Conservation (phyloP, 352 stramenopile genomes). For the Thraustotheca clavata region DNA sequence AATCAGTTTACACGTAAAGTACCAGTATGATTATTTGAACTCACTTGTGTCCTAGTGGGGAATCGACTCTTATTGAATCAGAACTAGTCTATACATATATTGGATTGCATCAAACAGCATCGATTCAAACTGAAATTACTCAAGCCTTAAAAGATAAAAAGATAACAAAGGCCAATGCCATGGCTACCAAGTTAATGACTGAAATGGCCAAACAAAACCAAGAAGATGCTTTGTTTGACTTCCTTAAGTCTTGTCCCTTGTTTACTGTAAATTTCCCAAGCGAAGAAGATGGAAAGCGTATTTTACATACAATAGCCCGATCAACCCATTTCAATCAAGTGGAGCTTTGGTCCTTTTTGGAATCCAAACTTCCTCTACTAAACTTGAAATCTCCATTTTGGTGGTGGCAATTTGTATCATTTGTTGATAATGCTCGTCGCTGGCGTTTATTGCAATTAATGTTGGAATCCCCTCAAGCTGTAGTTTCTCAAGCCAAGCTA, state of each 20-base stretch:
- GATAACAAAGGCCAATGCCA: not conserved
- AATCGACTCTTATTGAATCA: not conserved
- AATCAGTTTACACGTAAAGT: not conserved
- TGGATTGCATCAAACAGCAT: not conserved
- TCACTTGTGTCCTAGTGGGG: not conserved
- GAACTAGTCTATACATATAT: not conserved
- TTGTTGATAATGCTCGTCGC: not conserved
- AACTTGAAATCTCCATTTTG: not conserved
- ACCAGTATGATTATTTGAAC: not conserved
- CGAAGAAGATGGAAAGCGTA: not conserved
- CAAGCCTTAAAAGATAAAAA: not conserved
- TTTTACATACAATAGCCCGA: not conserved
- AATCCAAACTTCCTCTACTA: not conserved
- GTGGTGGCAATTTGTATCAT: constrained; percentile 8
- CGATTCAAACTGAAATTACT: not conserved
- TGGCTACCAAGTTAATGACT: not conserved
- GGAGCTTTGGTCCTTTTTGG: constrained; percentile 1
- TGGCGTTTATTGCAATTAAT: constrained; percentile 11
- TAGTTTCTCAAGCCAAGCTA: not conserved
- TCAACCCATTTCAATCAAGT: not conserved
- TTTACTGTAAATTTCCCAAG: not conserved
- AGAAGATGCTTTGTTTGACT: not conserved
- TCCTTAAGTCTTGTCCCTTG: not conserved
- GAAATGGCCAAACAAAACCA: not conserved
- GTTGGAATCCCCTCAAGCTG: not conserved